Evolutionary conservation across 2,329 filamentous ascomycete genomes (phyloP).

Genomic region (Amphichorda felina): DNA sequence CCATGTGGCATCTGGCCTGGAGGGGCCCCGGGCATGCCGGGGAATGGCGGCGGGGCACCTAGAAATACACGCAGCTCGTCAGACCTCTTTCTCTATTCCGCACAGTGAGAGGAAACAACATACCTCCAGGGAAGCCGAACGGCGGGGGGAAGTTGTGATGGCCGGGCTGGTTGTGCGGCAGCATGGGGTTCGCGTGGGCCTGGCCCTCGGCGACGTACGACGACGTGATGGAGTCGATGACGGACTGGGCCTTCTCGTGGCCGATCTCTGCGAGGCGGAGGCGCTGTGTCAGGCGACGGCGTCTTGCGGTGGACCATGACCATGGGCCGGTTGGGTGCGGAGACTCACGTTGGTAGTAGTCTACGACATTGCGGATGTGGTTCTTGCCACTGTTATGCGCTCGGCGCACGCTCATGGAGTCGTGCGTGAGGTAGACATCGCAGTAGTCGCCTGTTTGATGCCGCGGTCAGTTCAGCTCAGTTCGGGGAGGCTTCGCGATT

Average conservation of each 20-base stretch:
- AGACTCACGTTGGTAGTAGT: slow-evolving; percentile 91
- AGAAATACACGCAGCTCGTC: not conserved
- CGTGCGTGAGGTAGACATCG: slow-evolving; percentile 99
- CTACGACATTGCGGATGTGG: slow-evolving; percentile 92
- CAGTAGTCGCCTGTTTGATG: slow-evolving; percentile 70
- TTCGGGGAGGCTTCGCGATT: not conserved
- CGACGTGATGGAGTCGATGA: slow-evolving; percentile 95
- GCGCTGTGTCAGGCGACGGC: not conserved
- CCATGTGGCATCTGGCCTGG: slow-evolving; percentile 27
- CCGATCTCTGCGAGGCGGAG: slow-evolving; percentile 63
- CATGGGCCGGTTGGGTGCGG: too few species aligned
- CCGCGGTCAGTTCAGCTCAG: not conserved
- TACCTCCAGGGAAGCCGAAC: slow-evolving; percentile 51
- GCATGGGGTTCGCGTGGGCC: slow-evolving; percentile 73
- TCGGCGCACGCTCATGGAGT: slow-evolving; percentile 99
- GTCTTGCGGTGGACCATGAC: too few species aligned
- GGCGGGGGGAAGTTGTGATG: slow-evolving; percentile 37
- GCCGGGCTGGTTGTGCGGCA: slow-evolving; percentile 55
- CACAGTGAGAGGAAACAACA: slow-evolving; percentile 14
- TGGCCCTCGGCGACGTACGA: slow-evolving; percentile 94
- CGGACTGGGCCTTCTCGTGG: slow-evolving; percentile 94
- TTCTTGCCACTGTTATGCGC: slow-evolving; percentile 96
- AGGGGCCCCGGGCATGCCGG: slow-evolving; percentile 31
- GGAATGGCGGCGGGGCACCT: slow-evolving; percentile 47
- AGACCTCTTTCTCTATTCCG: not conserved